These are phyloP conservation scores for Phalaenopsis aphrodite DNA, from an alignment of 106 monocot species.

Conservation along the genomic window DNA sequence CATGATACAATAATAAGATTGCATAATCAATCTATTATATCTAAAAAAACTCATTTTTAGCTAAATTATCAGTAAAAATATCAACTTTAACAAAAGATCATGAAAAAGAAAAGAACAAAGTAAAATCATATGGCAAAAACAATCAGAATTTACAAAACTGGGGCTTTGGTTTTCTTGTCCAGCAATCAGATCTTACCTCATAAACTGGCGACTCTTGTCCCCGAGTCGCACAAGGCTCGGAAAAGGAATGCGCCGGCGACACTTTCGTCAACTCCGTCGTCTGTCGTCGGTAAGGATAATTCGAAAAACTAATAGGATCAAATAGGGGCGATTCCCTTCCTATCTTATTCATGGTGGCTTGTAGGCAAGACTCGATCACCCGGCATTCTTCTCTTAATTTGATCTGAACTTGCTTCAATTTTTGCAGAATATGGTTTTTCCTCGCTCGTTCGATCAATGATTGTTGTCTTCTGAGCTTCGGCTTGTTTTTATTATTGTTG, in stretches of 20 bases:
- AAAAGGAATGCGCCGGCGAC: background rate
- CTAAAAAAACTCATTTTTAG: background rate
- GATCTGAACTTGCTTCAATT: slow-evolving; percentile 37
- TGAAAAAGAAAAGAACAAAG: too few species aligned
- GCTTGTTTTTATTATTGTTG: background rate
- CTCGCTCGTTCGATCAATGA: background rate
- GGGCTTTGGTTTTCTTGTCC: background rate
- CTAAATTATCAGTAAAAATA: background rate
- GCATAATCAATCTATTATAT: background rate
- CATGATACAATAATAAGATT: background rate
- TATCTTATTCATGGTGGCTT: slow-evolving; percentile 7
- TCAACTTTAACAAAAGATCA: background rate
- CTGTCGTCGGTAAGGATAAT: slow-evolving; percentile 38
- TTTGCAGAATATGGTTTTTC: slow-evolving; percentile 10
- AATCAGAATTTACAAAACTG: background rate
- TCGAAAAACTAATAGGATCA: slow-evolving; percentile 39
- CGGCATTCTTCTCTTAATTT: slow-evolving; percentile 57
- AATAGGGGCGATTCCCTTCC: slow-evolving; percentile 44
- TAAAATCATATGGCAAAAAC: background rate
- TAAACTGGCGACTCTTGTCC: slow-evolving; percentile 48
- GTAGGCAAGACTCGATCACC: slow-evolving; percentile 54
- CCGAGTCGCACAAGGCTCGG: background rate
- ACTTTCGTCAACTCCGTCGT: background rate
- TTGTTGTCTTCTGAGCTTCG: background rate
- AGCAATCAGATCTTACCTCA: slow-evolving; percentile 17